phyloP scores from a whole-genome alignment of 306 rosid species.

The Glycine latifolia region DNA sequence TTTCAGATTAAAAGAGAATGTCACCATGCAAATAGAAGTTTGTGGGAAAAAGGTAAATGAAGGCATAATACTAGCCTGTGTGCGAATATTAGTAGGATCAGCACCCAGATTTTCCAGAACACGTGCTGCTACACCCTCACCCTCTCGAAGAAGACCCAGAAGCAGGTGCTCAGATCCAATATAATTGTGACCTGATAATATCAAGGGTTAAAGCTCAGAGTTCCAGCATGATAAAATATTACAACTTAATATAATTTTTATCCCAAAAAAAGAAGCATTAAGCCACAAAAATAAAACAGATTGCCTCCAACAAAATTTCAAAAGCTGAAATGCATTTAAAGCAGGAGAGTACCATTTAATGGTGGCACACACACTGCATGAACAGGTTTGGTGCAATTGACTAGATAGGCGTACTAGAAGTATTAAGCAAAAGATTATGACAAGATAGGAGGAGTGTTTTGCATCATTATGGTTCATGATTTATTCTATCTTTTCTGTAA shows the following conservation, averaged over 20 bases:
- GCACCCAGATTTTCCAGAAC: conserved; percentile 97
- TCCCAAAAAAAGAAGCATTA: conserved; percentile 6
- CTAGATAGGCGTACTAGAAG: conserved; percentile 16
- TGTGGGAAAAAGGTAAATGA: not conserved
- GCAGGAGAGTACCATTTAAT: conserved; percentile 17
- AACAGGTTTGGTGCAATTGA: conserved; percentile 26
- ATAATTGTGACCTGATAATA: conserved; percentile 84
- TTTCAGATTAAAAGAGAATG: not conserved
- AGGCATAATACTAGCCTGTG: conserved; percentile 72
- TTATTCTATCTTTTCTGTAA: not conserved
- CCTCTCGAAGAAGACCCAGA: conserved; percentile 96
- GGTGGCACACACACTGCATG: not conserved
- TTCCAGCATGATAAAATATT: conserved; percentile 23
- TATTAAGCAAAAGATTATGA: conserved; percentile 1
- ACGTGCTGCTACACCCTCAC: conserved; percentile 99
- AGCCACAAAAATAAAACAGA: not conserved
- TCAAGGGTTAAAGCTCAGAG: conserved; percentile 28
- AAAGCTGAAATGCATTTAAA: conserved; percentile 2
- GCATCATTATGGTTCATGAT: conserved; percentile 17
- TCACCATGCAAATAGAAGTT: not conserved
- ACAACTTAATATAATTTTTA: not conserved
- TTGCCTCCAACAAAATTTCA: conserved; percentile 15
- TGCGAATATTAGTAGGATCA: conserved; percentile 94
- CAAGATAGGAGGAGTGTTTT: not conserved
- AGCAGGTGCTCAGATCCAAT: conserved; percentile 99